These are phyloP conservation scores for Teunomyces atbi DNA, from an alignment of 805 yeast genomes.

Conservation along the genomic window DNA sequence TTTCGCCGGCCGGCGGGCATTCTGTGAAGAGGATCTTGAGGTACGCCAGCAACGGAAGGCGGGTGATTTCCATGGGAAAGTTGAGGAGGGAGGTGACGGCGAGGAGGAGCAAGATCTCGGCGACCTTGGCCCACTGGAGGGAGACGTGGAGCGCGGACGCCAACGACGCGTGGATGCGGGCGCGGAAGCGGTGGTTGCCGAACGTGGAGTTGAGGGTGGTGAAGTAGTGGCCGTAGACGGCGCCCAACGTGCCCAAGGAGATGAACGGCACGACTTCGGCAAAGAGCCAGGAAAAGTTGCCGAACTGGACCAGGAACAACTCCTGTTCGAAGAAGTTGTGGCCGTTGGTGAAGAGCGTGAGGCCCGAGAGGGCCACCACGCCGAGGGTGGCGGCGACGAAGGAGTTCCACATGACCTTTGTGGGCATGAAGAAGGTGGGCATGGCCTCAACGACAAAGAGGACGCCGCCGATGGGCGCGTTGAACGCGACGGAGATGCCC, in stretches of 20 bases:
- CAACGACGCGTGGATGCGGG: slow-evolving; percentile 4
- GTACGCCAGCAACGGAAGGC: slow-evolving; percentile 54
- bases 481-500: slow-evolving; percentile 82
- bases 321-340: slow-evolving; percentile 44
- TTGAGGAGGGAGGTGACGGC: slow-evolving; percentile 52
- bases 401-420: slow-evolving; percentile 75
- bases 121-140: slow-evolving; percentile 24
- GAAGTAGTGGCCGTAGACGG: slow-evolving; percentile 57
- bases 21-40: slow-evolving; percentile 68
- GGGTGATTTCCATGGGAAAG: slow-evolving; percentile 54
- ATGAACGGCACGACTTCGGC: slow-evolving; percentile 72
- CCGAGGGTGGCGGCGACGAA: slow-evolving; percentile 78
- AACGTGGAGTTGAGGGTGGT: slow-evolving; percentile 44
- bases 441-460: slow-evolving; percentile 71
- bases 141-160: slow-evolving; percentile 8
- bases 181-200: slow-evolving; percentile 31
- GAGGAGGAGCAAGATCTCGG: slow-evolving; percentile 51
- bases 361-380: slow-evolving; percentile 53
- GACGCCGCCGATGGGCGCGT: slow-evolving; percentile 87
- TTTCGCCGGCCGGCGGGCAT: slow-evolving; percentile 40
- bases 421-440: slow-evolving; percentile 60
- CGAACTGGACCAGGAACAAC: slow-evolving; percentile 59
- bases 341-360: slow-evolving; percentile 40
- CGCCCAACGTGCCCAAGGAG: slow-evolving; percentile 69
- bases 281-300: slow-evolving; percentile 69